These are phyloP conservation scores for Hyaloscypha variabilis DNA, from an alignment of 495 filamentous ascomycete species.

Conservation along the genomic window DNA sequence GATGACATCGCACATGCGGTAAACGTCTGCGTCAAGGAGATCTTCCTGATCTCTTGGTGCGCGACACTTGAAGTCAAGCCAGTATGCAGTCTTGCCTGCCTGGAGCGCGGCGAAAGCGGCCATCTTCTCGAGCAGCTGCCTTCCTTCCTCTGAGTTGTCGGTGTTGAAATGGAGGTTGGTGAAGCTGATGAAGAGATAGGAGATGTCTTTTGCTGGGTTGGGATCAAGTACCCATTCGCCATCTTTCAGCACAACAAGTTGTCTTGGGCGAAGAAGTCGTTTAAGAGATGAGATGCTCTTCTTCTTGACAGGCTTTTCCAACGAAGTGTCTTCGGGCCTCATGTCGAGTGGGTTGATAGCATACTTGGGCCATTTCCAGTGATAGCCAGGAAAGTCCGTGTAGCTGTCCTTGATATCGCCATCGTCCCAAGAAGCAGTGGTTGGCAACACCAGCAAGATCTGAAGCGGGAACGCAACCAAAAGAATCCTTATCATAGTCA, in stretches of 20 bases:
- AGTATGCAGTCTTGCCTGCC: slow-evolving; percentile 39
- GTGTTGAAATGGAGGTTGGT: slow-evolving; percentile 24
- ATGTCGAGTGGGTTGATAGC: slow-evolving; percentile 24
- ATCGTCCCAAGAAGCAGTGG: background rate
- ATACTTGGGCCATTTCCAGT: slow-evolving; percentile 27
- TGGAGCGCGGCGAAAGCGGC: slow-evolving; percentile 23
- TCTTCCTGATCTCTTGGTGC: slow-evolving; percentile 3
- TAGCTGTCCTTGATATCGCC: slow-evolving; percentile 17
- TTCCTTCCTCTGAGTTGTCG: slow-evolving; percentile 16
- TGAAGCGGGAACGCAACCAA: slow-evolving; percentile 10
- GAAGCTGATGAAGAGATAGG: slow-evolving; percentile 31
- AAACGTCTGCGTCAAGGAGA: slow-evolving; percentile 33
- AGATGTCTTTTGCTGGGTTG: background rate
- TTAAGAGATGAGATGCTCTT: background rate
- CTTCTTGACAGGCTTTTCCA: background rate
- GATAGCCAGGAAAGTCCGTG: slow-evolving; percentile 15
- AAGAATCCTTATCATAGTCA: background rate
- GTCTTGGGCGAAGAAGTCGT: slow-evolving; percentile 19
- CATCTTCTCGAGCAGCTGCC: slow-evolving; percentile 20
- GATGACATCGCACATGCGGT: slow-evolving; percentile 44
- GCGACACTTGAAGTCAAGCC: slow-evolving; percentile 35
- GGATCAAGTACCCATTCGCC: slow-evolving; percentile 18
- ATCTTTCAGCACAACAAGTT: slow-evolving; percentile 15
- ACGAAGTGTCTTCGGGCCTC: background rate
- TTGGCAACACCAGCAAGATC: slow-evolving; percentile 2